These are phyloP conservation scores for Leccinum huronense DNA, from an alignment of 1,284 basidiomycete species.

Conservation along the genomic window DNA sequence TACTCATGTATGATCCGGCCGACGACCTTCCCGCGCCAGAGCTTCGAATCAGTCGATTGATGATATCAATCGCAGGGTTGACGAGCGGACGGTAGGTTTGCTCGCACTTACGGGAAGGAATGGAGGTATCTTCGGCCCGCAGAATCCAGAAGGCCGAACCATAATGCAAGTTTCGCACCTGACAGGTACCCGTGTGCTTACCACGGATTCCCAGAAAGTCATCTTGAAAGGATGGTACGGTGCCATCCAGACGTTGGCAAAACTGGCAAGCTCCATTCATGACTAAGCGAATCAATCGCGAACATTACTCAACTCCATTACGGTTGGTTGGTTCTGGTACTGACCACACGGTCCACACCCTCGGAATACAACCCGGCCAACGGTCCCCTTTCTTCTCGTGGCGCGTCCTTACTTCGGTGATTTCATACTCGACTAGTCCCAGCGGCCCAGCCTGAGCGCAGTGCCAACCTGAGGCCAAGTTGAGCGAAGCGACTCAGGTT, in stretches of 20 bases:
- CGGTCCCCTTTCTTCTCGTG: neutral
- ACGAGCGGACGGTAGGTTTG: constrained; percentile 8
- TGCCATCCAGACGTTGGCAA: neutral
- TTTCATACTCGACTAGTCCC: constrained; percentile 16
- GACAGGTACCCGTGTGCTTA: constrained; percentile 3
- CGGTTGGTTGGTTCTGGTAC: neutral
- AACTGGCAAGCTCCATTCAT: constrained; percentile 3
- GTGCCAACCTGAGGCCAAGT: neutral
- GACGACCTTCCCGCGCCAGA: constrained; percentile 3
- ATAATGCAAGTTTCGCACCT: constrained; percentile 3
- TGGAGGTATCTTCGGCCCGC: constrained; percentile 9
- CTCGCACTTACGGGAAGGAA: constrained; percentile 14
- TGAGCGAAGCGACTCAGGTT: neutral
- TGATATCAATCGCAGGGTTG: neutral
- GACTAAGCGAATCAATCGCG: constrained; percentile 23
- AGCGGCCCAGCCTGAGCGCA: neutral
- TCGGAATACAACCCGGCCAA: neutral
- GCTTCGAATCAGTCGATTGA: neutral
- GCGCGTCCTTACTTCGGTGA: constrained; percentile 2
- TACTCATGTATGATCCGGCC: constrained; percentile 25
- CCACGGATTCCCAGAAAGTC: constrained; percentile 20
- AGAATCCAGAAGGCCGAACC: constrained; percentile 7
- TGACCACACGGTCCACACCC: neutral
- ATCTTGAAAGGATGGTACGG: constrained; percentile 11
- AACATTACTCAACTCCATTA: neutral